Percentiles rank a stretch among this genome's conserved stretches.
Evolutionary conservation across 164 flowering plant genomes (phyloP).

Genomic region (Houttuynia cordata): DNA sequence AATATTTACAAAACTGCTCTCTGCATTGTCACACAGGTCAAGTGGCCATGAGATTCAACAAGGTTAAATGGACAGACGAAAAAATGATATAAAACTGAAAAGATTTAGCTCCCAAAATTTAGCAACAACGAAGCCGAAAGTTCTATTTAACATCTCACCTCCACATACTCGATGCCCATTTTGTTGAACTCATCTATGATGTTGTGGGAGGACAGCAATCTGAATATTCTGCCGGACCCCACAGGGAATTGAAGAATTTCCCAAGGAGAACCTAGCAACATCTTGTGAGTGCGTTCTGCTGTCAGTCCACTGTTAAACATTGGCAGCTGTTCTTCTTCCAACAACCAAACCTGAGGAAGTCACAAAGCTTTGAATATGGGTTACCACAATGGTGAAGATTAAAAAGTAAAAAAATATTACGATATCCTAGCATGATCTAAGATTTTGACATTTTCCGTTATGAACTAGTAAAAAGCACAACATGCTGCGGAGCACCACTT

Average conservation of each 20-base stretch:
- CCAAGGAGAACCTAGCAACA: constrained; percentile 90
- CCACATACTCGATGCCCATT: constrained; percentile 56
- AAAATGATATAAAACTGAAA: no score
- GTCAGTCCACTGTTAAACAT: constrained; percentile 39
- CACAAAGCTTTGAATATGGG: neutral
- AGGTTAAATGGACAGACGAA: no score
- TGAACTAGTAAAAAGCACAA: neutral
- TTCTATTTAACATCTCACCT: constrained; percentile 30
- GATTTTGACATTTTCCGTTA: no score
- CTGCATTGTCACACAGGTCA: no score
- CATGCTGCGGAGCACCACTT: neutral
- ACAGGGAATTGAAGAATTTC: constrained; percentile 68
- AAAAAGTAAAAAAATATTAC: no score
- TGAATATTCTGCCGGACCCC: constrained; percentile 75
- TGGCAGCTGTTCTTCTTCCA: constrained; percentile 80
- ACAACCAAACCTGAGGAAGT: constrained; percentile 56
- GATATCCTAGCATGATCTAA: no score
- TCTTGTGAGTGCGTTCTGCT: constrained; percentile 33
- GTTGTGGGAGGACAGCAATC: constrained; percentile 41
- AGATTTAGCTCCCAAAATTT: no score
- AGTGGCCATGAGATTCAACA: no score
- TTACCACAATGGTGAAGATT: neutral
- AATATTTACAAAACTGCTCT: no score
- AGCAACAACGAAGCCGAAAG: neutral
- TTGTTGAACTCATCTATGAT: constrained; percentile 37